Conservation (phyloP, 2,329 filamentous ascomycete species). For the Ophiocordyceps camponoti-rufipedis region DNA sequence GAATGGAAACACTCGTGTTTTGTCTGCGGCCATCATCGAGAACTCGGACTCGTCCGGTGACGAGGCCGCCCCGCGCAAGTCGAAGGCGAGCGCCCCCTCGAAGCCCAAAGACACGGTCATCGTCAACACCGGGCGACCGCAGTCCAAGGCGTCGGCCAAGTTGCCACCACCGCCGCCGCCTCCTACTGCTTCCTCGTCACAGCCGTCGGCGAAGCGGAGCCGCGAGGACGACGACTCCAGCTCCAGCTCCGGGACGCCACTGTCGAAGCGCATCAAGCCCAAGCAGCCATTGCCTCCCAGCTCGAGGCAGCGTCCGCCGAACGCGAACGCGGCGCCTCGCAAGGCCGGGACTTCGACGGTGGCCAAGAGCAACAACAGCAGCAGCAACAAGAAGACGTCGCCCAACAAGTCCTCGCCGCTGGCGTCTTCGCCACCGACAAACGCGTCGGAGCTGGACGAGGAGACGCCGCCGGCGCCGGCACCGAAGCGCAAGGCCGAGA, state of each 20-base stretch:
- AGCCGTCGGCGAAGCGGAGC: slow-evolving; percentile 26
- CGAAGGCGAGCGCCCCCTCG: slow-evolving; percentile 8
- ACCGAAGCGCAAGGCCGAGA: slow-evolving; percentile 26
- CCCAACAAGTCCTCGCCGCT: slow-evolving; percentile 46
- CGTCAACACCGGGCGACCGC: slow-evolving; percentile 15
- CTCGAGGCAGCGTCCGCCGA: slow-evolving; percentile 27
- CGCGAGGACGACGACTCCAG: slow-evolving; percentile 36
- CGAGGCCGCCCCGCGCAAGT: slow-evolving; percentile 15
- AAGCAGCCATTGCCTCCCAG: slow-evolving; percentile 19
- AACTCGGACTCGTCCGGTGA: slow-evolving; percentile 39
- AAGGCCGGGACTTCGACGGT: slow-evolving; percentile 19
- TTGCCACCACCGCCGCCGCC: slow-evolving; percentile 2
- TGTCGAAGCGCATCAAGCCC: slow-evolving; percentile 38
- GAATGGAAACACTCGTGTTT: slow-evolving; percentile 18
- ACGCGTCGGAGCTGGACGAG: slow-evolving; percentile 42
- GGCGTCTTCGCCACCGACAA: slow-evolving; percentile 47
- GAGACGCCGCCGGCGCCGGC: slow-evolving; percentile 9
- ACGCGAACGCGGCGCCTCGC: slow-evolving; percentile 26
- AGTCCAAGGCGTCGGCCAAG: slow-evolving; percentile 14
- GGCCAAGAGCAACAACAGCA: slow-evolving; percentile 11
- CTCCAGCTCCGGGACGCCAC: slow-evolving; percentile 39
- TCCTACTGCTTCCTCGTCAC: not conserved
- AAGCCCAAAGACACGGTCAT: slow-evolving; percentile 15
- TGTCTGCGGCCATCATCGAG: slow-evolving; percentile 37
- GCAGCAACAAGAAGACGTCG: slow-evolving; percentile 30